Conservation (phyloP, 2,329 filamentous ascomycete species). For the Alternaria gansuensis region DNA sequence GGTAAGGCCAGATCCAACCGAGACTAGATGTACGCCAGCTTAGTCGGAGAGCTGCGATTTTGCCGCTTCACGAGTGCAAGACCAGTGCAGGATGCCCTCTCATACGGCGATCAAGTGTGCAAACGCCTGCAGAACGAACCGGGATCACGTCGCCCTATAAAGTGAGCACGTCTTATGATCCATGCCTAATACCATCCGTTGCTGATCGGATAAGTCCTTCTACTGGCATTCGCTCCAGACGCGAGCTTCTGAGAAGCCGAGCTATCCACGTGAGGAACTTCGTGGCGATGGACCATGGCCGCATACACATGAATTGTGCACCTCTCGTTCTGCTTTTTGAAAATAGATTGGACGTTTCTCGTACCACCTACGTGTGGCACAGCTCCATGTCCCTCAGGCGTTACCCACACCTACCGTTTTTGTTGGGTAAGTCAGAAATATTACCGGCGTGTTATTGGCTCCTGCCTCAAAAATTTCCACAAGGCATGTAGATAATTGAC, state of each 20-base stretch:
- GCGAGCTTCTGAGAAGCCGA: constrained; percentile 4
- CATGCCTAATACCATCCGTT: background rate
- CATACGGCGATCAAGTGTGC: background rate
- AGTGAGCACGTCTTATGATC: background rate
- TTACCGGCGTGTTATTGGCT: constrained; percentile 1
- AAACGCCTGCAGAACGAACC: constrained; percentile 5
- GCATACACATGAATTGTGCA: background rate
- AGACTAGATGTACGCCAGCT: background rate
- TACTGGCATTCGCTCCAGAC: background rate
- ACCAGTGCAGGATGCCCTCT: constrained; percentile 2
- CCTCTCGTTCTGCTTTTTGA: background rate
- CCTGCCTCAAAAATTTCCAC: background rate
- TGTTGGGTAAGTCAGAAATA: constrained; percentile 2
- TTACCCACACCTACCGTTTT: background rate
- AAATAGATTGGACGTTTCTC: background rate
- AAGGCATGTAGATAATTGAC: background rate
- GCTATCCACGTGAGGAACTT: constrained; percentile 1
- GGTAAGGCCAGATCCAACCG: background rate
- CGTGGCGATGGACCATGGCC: constrained; percentile 1
- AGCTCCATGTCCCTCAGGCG: background rate
- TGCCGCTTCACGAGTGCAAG: background rate
- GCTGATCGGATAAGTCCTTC: constrained; percentile 11
- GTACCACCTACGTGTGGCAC: background rate
- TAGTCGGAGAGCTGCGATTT: background rate
- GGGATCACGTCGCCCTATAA: constrained; percentile 4